These are phyloP conservation scores for Chytriomyces hyalinus DNA, from an alignment of 192 early-diverging fungal species.

Conservation along the genomic window DNA sequence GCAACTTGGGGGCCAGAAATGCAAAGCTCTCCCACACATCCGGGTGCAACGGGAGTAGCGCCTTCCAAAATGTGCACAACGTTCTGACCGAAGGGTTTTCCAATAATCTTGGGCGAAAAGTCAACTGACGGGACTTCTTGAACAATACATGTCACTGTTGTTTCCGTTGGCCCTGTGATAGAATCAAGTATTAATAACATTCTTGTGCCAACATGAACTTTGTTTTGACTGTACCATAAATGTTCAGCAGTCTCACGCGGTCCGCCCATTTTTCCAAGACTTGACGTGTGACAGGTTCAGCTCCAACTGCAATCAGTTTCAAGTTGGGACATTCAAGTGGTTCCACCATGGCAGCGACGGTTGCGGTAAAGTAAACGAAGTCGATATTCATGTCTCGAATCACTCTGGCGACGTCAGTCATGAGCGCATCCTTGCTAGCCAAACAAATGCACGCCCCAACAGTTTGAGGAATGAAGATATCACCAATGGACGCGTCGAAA, in stretches of 20 bases:
- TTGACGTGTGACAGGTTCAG: slow-evolving; percentile 22
- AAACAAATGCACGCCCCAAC: slow-evolving; percentile 31
- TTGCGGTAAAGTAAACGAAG: slow-evolving; percentile 38
- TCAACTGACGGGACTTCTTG: not conserved
- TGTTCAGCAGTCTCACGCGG: slow-evolving; percentile 29
- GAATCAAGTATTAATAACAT: too few species aligned
- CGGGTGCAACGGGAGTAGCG: slow-evolving; percentile 39
- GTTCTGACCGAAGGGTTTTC: slow-evolving; percentile 24
- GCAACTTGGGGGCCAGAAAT: slow-evolving; percentile 50
- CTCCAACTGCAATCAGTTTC: slow-evolving; percentile 32
- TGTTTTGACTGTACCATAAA: slow-evolving; percentile 42
- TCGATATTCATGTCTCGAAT: slow-evolving; percentile 3
- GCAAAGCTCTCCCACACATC: slow-evolving; percentile 49
- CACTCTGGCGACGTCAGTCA: not conserved
- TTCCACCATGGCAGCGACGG: slow-evolving; percentile 27
- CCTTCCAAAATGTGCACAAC: slow-evolving; percentile 39
- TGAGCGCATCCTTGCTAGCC: slow-evolving; percentile 25
- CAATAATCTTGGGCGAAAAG: slow-evolving; percentile 35
- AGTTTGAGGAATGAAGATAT: slow-evolving; percentile 33
- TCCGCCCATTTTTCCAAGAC: slow-evolving; percentile 37
- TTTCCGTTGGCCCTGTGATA: too few species aligned
- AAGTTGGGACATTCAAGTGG: slow-evolving; percentile 40
- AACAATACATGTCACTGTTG: not conserved
- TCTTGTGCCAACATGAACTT: not conserved
- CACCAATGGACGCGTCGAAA: slow-evolving; percentile 40